A percentile compares a stretch with the other conserved stretches of the same genome.
These are phyloP conservation scores for Fabrea salina DNA, from an alignment of 169 alveolate species.

Conservation along the genomic window DNA sequence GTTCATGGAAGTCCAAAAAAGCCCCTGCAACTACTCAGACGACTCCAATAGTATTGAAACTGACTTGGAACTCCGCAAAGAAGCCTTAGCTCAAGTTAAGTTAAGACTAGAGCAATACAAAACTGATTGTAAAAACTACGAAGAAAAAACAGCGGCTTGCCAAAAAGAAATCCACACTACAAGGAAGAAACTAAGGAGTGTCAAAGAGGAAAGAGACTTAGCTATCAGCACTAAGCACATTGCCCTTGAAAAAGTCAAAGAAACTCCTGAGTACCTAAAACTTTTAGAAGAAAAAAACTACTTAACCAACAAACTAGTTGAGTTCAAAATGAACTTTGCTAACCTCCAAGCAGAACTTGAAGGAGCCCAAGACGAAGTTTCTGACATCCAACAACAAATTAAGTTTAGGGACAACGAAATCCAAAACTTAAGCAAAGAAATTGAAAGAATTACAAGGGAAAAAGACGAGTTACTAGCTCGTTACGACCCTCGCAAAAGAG, in stretches of 20 bases:
- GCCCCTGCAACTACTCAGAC: too few species aligned
- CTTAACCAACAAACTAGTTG: neutral
- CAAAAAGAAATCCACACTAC: neutral
- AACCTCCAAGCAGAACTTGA: neutral
- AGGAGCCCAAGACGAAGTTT: neutral
- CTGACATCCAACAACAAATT: neutral
- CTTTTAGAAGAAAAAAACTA: neutral
- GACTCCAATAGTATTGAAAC: too few species aligned
- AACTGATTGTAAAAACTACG: neutral
- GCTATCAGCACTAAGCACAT: neutral
- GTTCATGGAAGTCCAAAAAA: too few species aligned
- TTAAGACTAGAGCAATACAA: neutral
- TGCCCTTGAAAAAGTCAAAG: neutral
- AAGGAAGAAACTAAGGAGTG: neutral
- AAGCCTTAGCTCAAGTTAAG: neutral
- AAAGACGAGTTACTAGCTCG: neutral
- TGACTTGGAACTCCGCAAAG: neutral
- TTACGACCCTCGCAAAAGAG: neutral
- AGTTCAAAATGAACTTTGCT: neutral
- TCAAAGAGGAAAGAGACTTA: neutral
- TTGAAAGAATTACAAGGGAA: neutral
- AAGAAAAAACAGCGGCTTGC: neutral
- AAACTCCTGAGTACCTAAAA: neutral
- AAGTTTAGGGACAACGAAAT: neutral
- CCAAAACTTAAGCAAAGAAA: neutral